These are phyloP conservation scores for Lumnitzera littorea DNA, from an alignment of 345 rosid species.

Conservation along the genomic window DNA sequence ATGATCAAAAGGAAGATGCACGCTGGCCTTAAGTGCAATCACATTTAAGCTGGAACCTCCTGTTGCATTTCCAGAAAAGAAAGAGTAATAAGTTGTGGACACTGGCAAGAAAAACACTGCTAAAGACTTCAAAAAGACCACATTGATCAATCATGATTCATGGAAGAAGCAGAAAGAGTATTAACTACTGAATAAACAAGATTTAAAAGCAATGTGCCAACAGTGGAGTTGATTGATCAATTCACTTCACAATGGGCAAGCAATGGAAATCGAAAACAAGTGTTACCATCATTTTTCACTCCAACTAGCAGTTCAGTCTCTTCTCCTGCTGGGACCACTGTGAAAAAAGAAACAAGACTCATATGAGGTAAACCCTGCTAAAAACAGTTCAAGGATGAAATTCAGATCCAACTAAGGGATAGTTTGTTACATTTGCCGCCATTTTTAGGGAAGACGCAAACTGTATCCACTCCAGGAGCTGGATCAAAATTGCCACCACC, in stretches of 20 bases:
- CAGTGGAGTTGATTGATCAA: neutral
- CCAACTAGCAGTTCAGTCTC: conserved; percentile 87
- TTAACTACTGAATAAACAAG: no score
- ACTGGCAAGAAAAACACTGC: conserved; percentile 2
- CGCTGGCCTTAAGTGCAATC: conserved; percentile 64
- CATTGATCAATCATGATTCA: no score
- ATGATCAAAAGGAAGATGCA: conserved; percentile 82
- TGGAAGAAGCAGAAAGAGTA: no score
- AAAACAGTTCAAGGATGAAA: no score
- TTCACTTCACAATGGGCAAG: neutral
- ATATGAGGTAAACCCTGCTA: no score
- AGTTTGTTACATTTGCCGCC: conserved; percentile 44
- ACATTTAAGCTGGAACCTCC: conserved; percentile 56
- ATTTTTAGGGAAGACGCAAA: conserved; percentile 72
- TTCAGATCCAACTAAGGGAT: no score
- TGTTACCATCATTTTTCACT: conserved; percentile 74
- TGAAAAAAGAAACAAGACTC: no score
- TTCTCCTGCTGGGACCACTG: conserved; percentile 74
- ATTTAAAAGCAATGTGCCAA: no score
- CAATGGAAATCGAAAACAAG: neutral
- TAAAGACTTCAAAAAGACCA: neutral
- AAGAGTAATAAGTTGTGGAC: neutral
- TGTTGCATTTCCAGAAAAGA: conserved; percentile 16
- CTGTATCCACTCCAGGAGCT: conserved; percentile 62
- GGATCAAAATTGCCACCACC: conserved; percentile 39